Evolutionary conservation across 495 filamentous ascomycete genomes (phyloP).

Genomic region (Penicillium cosmopolitanum): DNA sequence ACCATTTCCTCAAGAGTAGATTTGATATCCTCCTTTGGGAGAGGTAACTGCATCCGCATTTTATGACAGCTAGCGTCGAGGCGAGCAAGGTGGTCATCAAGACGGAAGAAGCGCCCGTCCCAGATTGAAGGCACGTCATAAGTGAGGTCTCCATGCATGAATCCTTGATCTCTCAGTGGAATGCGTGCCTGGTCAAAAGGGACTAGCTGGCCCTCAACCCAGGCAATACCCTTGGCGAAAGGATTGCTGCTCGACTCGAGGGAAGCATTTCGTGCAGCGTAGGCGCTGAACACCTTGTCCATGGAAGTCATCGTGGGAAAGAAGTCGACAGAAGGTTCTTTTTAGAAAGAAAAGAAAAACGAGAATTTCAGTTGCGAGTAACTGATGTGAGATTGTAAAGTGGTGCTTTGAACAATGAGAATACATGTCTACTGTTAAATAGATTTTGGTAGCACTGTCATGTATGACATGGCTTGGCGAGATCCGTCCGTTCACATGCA

Average conservation of each 20-base stretch:
- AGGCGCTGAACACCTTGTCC: constrained; percentile 34
- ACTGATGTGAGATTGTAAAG: not conserved
- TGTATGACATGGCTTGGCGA: not conserved
- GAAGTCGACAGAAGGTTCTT: not conserved
- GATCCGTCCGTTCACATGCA: not conserved
- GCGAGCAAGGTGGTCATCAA: constrained; percentile 42
- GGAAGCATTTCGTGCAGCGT: constrained; percentile 27
- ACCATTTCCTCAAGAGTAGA: constrained; percentile 40
- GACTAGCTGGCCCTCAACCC: constrained; percentile 35
- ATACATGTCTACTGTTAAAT: not conserved
- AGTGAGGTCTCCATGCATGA: constrained; percentile 45
- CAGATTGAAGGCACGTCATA: constrained; percentile 48
- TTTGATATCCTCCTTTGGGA: constrained; percentile 33
- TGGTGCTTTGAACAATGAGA: not conserved
- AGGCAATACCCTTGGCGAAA: constrained; percentile 38
- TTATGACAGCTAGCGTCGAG: constrained; percentile 40
- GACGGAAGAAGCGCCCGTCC: constrained; percentile 44
- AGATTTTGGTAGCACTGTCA: not conserved
- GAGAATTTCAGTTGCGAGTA: no score
- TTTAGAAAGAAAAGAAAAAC: no score
- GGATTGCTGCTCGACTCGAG: constrained; percentile 36
- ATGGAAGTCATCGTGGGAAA: constrained; percentile 33
- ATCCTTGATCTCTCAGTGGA: constrained; percentile 45
- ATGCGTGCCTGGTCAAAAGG: constrained; percentile 41
- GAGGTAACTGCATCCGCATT: constrained; percentile 38